Percentiles rank a stretch among this genome's conserved stretches.
phyloP scores from a whole-genome alignment of 73 alveolate genomes.

The Stentor roeselii region DNA sequence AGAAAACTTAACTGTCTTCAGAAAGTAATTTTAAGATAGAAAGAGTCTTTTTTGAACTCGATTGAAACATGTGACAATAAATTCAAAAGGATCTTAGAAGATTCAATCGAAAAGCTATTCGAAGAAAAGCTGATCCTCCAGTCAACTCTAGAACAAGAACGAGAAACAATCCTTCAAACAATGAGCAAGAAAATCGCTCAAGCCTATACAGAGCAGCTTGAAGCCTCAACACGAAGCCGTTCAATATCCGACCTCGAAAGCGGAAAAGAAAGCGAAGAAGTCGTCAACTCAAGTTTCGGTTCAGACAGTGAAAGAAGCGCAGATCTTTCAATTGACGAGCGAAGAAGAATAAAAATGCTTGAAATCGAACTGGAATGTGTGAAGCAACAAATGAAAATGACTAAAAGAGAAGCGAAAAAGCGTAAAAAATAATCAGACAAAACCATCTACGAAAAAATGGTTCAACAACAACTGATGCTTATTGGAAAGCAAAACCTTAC shows the following conservation, averaged over 20 bases:
- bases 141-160: slow-evolving; percentile 2
- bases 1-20: not conserved
- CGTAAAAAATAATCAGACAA: not conserved
- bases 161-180: not conserved
- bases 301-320: not conserved
- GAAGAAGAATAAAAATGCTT: not conserved
- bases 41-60: not conserved
- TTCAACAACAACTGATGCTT: not conserved
- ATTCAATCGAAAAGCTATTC: not conserved
- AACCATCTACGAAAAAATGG: slow-evolving; percentile 8
- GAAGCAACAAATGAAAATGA: slow-evolving; percentile 22
- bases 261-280: slow-evolving; percentile 1
- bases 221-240: slow-evolving; percentile 15
- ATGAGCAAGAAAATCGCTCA: slow-evolving; percentile 15
- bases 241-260: not conserved
- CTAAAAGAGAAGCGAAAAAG: slow-evolving; percentile 8
- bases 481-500: not conserved
- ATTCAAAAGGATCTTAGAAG: not conserved
- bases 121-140: not conserved
- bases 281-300: slow-evolving; percentile 24
- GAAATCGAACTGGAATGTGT: slow-evolving; percentile 5
- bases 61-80: not conserved
- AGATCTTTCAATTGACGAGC: not conserved
- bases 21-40: not conserved
- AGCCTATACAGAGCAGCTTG: slow-evolving; percentile 4